phyloP scores from a whole-genome alignment of 495 filamentous ascomycete genomes.

The Aspergillus nidulans region DNA sequence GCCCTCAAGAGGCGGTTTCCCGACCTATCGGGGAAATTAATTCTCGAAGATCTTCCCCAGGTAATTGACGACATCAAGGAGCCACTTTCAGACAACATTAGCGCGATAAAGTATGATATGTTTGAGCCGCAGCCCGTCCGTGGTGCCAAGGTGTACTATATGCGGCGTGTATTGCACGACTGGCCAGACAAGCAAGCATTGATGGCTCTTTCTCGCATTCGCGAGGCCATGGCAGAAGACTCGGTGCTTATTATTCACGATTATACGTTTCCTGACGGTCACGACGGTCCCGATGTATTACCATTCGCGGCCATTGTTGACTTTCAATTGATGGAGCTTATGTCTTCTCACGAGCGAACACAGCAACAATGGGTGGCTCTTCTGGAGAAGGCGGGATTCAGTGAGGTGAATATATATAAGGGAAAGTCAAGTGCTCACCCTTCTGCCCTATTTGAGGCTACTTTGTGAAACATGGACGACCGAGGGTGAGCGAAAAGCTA shows the following conservation, averaged over 20 bases:
- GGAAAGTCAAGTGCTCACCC: background rate
- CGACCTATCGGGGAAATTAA: constrained; percentile 31
- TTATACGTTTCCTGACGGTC: constrained; percentile 34
- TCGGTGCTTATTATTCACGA: constrained; percentile 47
- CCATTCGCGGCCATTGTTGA: background rate
- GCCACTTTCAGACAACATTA: constrained; percentile 21
- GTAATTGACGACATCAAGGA: constrained; percentile 32
- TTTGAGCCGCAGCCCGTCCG: constrained; percentile 43
- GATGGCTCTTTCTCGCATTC: constrained; percentile 32
- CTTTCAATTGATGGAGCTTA: background rate
- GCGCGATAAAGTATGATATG: constrained; percentile 37
- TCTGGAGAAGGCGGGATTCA: constrained; percentile 25
- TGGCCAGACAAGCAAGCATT: constrained; percentile 37
- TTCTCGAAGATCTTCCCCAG: constrained; percentile 46
- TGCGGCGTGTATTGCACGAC: constrained; percentile 43
- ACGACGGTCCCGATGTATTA: constrained; percentile 32
- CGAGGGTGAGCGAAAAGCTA: background rate
- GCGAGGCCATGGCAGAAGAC: constrained; percentile 35
- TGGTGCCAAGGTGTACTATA: constrained; percentile 27
- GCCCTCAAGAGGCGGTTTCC: constrained; percentile 33
- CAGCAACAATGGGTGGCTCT: constrained; percentile 15
- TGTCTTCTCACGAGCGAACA: constrained; percentile 27
- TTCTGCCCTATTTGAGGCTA: background rate
- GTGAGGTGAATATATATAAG: constrained; percentile 32
- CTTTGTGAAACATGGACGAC: background rate